phyloP scores from a whole-genome alignment of 345 rosid species.

The Passiflora organensis region DNA sequence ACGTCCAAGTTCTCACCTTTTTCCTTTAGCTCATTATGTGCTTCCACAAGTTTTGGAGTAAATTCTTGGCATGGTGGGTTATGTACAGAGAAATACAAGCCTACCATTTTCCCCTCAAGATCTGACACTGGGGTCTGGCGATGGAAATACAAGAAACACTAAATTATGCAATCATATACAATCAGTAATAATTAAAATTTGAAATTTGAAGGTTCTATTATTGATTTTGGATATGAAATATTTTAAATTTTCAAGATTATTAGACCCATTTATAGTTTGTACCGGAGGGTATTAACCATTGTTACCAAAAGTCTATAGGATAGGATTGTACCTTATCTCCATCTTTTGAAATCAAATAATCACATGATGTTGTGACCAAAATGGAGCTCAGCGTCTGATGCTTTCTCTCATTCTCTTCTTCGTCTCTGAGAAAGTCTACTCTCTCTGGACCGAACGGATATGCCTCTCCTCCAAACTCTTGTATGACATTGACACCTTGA shows the following conservation, averaged over 20 bases:
- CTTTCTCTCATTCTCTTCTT: conserved; percentile 32
- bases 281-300: too few relatives aligned
- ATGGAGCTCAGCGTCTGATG: conserved; percentile 29
- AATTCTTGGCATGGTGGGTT: conserved; percentile 32
- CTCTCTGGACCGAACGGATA: conserved; percentile 25
- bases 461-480: conserved; percentile 28
- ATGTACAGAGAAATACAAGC: conserved; percentile 45
- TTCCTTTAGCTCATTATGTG: conserved; percentile 46
- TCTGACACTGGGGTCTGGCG: conserved; percentile 50
- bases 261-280: too few relatives aligned
- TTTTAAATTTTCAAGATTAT: too few relatives aligned
- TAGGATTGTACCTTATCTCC: conserved; percentile 21
- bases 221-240: too few relatives aligned
- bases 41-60: conserved; percentile 44
- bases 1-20: conserved; percentile 54
- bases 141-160: not conserved
- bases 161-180: not conserved
- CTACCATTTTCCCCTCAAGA: conserved; percentile 61
- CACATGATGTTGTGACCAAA: conserved; percentile 19
- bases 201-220: too few relatives aligned
- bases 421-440: conserved; percentile 11
- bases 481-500: conserved; percentile 13
- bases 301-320: too few relatives aligned
- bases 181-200: too few relatives aligned
- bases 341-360: conserved; percentile 26